These are phyloP conservation scores for Neurospora sp. DNA, from an alignment of 495 filamentous ascomycete species.

Conservation along the genomic window DNA sequence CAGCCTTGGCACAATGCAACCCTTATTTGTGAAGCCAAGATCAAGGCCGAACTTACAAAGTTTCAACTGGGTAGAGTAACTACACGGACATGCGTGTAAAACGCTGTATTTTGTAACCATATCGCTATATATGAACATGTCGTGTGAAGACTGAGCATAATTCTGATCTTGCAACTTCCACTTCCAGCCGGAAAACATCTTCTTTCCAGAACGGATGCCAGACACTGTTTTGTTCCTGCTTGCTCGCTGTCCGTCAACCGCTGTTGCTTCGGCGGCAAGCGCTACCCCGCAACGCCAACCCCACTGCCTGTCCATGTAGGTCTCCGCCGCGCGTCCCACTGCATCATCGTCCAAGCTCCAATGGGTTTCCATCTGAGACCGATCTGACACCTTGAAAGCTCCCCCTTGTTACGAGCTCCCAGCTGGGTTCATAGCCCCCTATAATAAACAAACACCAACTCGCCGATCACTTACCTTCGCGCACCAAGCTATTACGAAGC, in stretches of 20 bases:
- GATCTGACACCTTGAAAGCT: neutral
- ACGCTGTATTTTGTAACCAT: neutral
- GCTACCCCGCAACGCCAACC: neutral
- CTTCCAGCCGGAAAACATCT: neutral
- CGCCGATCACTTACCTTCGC: neutral
- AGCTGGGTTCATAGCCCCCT: neutral
- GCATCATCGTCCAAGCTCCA: neutral
- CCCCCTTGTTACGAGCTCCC: neutral
- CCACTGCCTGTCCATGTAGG: neutral
- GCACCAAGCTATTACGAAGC: conserved; percentile 3
- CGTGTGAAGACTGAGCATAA: too few species aligned
- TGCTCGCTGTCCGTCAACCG: neutral
- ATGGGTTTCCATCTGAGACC: neutral
- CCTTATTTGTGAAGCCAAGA: neutral
- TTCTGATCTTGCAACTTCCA: too few species aligned
- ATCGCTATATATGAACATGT: neutral
- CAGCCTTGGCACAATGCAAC: neutral
- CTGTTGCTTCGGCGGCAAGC: neutral
- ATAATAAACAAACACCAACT: neutral
- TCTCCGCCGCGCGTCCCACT: neutral
- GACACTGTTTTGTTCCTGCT: neutral
- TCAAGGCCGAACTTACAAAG: neutral
- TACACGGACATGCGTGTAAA: neutral
- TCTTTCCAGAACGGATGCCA: neutral
- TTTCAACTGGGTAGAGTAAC: neutral